Percentiles rank a stretch among this genome's conserved stretches.
These are phyloP conservation scores for Bipolaris bicolor DNA, from an alignment of 2,329 filamentous ascomycete genomes.

Conservation along the genomic window DNA sequence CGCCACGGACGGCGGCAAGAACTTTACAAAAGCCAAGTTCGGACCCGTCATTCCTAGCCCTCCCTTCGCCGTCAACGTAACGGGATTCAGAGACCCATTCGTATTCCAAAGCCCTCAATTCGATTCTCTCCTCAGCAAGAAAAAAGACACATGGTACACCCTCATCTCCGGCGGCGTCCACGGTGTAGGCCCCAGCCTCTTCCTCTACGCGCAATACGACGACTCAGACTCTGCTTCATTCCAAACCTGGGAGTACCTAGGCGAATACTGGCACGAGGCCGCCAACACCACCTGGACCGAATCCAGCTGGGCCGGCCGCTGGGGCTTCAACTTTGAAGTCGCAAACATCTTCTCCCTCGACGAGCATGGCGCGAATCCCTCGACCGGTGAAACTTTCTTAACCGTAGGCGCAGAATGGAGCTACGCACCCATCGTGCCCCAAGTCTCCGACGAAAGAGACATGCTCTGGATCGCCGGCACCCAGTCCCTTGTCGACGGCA, in stretches of 20 bases:
- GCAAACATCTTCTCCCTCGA: conserved; percentile 53
- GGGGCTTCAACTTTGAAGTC: conserved; percentile 56
- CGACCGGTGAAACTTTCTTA: conserved; percentile 49
- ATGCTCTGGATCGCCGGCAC: conserved; percentile 54
- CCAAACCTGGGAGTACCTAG: conserved; percentile 49
- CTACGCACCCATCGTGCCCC: conserved; percentile 47
- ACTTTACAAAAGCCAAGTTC: conserved; percentile 50
- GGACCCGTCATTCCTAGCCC: conserved; percentile 50
- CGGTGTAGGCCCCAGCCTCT: conserved; percentile 47
- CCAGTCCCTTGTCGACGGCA: conserved; percentile 37
- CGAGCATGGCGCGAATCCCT: conserved; percentile 47
- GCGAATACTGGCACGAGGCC: conserved; percentile 52
- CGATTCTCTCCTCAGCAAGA: conserved; percentile 45
- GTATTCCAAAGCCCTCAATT: conserved; percentile 51
- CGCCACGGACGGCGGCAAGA: conserved; percentile 49
- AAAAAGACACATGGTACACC: conserved; percentile 48
- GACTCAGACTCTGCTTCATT: conserved; percentile 38
- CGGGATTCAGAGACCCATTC: conserved; percentile 53
- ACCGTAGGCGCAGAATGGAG: conserved; percentile 55
- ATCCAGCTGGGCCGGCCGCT: conserved; percentile 30
- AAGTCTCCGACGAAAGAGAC: conserved; percentile 50
- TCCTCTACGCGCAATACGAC: conserved; percentile 50
- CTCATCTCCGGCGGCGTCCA: conserved; percentile 52
- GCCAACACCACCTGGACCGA: conserved; percentile 35
- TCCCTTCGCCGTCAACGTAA: conserved; percentile 52